A percentile compares a stretch with the other conserved stretches of the same genome.
Evolutionary conservation across 2,329 filamentous ascomycete species (phyloP).

Genomic region (Fusarium hostae): DNA sequence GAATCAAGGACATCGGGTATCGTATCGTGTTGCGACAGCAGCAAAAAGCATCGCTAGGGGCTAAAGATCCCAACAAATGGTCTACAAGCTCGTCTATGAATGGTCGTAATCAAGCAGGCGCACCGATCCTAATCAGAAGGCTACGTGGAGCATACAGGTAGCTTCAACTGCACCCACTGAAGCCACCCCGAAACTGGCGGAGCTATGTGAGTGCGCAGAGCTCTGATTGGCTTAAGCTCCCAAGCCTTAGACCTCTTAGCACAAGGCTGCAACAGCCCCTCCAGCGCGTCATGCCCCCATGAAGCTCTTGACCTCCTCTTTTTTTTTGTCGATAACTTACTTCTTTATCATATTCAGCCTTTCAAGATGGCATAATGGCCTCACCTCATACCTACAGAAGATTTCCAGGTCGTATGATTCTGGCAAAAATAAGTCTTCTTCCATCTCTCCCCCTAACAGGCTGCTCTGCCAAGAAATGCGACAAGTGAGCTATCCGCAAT

Average conservation of each 20-base stretch:
- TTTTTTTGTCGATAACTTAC: constrained; percentile 6
- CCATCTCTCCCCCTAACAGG: neutral
- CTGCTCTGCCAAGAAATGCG: constrained; percentile 44
- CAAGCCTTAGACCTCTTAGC: constrained; percentile 31
- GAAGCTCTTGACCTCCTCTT: constrained; percentile 23
- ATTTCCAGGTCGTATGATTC: constrained; percentile 27
- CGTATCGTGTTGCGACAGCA: constrained; percentile 17
- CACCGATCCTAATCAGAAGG: constrained; percentile 42
- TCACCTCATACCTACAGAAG: constrained; percentile 4
- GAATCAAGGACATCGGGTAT: constrained; percentile 39
- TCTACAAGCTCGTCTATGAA: constrained; percentile 14
- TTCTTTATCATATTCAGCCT: constrained; percentile 28
- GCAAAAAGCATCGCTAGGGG: constrained; percentile 31
- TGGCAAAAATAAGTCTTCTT: constrained; percentile 1
- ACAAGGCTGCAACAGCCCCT: constrained; percentile 44
- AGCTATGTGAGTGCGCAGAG: neutral
- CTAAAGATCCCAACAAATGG: constrained; percentile 7
- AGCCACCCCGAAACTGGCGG: constrained; percentile 26
- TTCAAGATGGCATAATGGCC: constrained; percentile 50
- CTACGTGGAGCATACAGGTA: constrained; percentile 42
- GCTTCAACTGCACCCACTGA: constrained; percentile 30
- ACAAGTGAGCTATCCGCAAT: constrained; percentile 27
- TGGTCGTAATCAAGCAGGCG: constrained; percentile 33
- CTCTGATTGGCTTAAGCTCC: constrained; percentile 40
- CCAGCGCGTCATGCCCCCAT: constrained; percentile 33